A percentile compares a stretch with the other conserved stretches of the same genome.
Conservation (phyloP, 331 rosid genomes). For the Quercus phellos region DNA sequence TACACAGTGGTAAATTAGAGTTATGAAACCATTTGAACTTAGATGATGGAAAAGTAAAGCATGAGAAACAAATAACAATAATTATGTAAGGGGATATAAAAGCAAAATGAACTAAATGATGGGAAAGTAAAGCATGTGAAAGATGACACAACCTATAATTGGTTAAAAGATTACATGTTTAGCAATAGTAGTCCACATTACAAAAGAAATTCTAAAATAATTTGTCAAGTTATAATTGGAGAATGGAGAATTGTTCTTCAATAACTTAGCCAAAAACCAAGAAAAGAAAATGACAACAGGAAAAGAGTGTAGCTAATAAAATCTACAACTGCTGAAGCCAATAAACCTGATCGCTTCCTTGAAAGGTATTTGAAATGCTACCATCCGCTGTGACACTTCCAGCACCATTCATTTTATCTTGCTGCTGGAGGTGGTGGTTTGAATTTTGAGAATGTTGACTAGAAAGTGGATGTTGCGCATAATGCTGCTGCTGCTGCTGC, state of each 20-base stretch:
- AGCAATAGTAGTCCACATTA: not conserved
- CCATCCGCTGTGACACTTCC: constrained; percentile 33
- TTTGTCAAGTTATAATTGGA: not conserved
- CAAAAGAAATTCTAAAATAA: not conserved
- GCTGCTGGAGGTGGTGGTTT: constrained; percentile 38
- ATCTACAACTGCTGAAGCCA: not conserved
- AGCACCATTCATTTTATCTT: constrained; percentile 38
- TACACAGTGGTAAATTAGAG: not conserved
- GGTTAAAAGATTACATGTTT: not conserved
- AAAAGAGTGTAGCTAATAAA: not conserved
- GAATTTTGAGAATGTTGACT: constrained; percentile 45
- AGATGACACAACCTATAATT: not conserved
- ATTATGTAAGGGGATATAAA: not conserved
- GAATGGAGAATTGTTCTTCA: not conserved
- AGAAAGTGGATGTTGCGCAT: constrained; percentile 36
- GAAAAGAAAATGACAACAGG: not conserved
- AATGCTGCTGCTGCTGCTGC: constrained; percentile 40
- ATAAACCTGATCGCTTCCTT: constrained; percentile 60
- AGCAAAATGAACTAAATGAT: not conserved
- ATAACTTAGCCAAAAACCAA: not conserved
- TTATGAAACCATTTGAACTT: not conserved
- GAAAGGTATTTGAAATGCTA: constrained; percentile 37
- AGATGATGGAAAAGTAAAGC: no score
- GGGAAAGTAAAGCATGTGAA: not conserved
- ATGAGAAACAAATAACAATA: not conserved